Percentiles rank a stretch among this genome's conserved stretches.
phyloP scores from a whole-genome alignment of 73 alveolate genomes.

The Durusdinium trenchii region DNA sequence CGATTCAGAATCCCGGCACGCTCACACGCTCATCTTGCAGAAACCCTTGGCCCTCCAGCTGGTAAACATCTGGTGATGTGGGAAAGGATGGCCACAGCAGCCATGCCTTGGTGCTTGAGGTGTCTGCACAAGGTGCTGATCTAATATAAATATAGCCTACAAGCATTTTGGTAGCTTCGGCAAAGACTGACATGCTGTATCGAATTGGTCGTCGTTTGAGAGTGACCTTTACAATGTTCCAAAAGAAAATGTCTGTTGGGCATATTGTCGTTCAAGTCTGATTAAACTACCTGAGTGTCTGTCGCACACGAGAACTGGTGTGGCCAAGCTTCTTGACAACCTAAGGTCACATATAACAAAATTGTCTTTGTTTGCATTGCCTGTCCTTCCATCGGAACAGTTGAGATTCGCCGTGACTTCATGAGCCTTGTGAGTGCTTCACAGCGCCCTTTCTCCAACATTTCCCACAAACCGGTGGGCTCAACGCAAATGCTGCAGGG shows the following conservation, averaged over 20 bases:
- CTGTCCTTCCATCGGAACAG: not conserved
- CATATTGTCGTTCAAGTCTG: not conserved
- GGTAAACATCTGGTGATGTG: slow-evolving; percentile 37
- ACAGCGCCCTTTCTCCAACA: too few species aligned
- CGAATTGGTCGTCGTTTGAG: too few species aligned
- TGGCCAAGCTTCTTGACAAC: slow-evolving; percentile 63
- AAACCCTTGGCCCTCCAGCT: not conserved
- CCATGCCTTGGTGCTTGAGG: slow-evolving; percentile 7
- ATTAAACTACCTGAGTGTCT: too few species aligned
- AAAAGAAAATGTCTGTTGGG: not conserved
- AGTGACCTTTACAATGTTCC: too few species aligned
- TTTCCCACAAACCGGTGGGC: too few species aligned
- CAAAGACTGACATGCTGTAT: too few species aligned
- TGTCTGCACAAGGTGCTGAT: not conserved
- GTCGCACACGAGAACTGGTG: slow-evolving; percentile 74
- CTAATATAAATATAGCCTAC: too few species aligned
- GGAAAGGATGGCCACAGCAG: slow-evolving; percentile 64
- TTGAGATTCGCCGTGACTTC: not conserved
- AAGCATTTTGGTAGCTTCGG: too few species aligned
- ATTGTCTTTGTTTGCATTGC: not conserved
- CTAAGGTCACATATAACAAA: not conserved
- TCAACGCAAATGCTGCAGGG: slow-evolving; percentile 59
- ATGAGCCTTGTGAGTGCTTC: too few species aligned
- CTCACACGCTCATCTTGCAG: too few species aligned
- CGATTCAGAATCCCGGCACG: too few species aligned